Conservation (phyloP, 2,329 filamentous ascomycete species). For the Zasmidium cellare region DNA sequence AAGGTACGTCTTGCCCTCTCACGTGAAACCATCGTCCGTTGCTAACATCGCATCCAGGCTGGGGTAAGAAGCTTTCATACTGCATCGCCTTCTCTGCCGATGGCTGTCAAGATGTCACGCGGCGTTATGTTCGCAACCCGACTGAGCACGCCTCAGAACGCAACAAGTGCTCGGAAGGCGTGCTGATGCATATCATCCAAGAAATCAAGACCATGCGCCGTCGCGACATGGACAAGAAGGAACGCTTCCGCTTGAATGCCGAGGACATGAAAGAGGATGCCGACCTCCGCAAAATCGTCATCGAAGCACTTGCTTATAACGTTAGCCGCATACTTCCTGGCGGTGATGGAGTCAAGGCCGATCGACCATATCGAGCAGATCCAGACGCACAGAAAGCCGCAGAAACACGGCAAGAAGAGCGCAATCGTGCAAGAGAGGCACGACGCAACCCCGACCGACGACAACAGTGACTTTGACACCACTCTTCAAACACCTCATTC, state of each 20-base stretch:
- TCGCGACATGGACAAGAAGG: slow-evolving; percentile 80
- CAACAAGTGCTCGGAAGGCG: slow-evolving; percentile 80
- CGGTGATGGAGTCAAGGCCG: slow-evolving; percentile 25
- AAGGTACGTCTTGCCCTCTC: slow-evolving; percentile 56
- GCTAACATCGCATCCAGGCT: slow-evolving; percentile 54
- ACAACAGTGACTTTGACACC: slow-evolving; percentile 18
- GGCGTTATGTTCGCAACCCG: slow-evolving; percentile 68
- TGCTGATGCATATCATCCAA: slow-evolving; percentile 85
- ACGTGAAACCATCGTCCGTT: not conserved
- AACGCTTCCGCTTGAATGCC: slow-evolving; percentile 77
- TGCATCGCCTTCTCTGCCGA: slow-evolving; percentile 96
- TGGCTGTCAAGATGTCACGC: slow-evolving; percentile 68
- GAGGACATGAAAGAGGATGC: slow-evolving; percentile 75
- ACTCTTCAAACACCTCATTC: slow-evolving; percentile 2
- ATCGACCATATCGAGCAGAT: slow-evolving; percentile 36
- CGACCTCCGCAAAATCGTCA: slow-evolving; percentile 72
- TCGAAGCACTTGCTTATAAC: slow-evolving; percentile 70
- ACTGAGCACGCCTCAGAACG: slow-evolving; percentile 71
- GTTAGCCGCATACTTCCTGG: slow-evolving; percentile 68
- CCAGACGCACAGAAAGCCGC: slow-evolving; percentile 49
- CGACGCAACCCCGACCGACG: slow-evolving; percentile 33
- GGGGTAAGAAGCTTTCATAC: slow-evolving; percentile 95
- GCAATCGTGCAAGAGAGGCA: slow-evolving; percentile 20
- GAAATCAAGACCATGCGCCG: slow-evolving; percentile 86
- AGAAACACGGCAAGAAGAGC: slow-evolving; percentile 43